These are phyloP conservation scores for Dactylonectria macrodidyma DNA, from an alignment of 2,329 filamentous ascomycete genomes.

Conservation along the genomic window DNA sequence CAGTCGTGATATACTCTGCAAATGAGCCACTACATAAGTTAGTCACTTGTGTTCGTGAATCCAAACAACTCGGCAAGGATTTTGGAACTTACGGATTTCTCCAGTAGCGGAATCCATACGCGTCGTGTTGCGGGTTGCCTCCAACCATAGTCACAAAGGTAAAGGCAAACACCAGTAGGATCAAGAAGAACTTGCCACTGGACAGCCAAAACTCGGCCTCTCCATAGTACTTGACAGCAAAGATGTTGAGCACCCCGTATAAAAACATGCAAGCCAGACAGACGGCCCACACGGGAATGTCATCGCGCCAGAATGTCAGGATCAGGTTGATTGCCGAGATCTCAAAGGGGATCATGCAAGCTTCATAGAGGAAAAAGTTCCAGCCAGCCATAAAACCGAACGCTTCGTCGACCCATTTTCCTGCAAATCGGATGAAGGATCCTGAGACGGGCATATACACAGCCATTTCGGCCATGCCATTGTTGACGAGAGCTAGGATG, in stretches of 20 bases:
- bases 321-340: conserved; percentile 58
- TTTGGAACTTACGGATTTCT: conserved; percentile 16
- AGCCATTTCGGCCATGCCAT: conserved; percentile 63
- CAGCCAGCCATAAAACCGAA: conserved; percentile 62
- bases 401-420: conserved; percentile 64
- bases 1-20: conserved; percentile 53
- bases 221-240: conserved; percentile 61
- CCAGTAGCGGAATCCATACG: conserved; percentile 28
- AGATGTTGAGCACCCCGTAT: conserved; percentile 28
- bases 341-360: conserved; percentile 64
- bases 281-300: conserved; percentile 39
- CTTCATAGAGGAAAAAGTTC: conserved; percentile 67
- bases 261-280: conserved; percentile 27
- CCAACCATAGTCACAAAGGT: conserved; percentile 53
- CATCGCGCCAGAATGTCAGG: conserved; percentile 52
- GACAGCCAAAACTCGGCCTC: conserved; percentile 67
- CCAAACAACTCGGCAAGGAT: not conserved
- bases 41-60: not conserved
- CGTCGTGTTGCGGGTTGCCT: conserved; percentile 20
- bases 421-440: conserved; percentile 62
- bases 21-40: conserved; percentile 41
- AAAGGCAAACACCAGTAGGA: conserved; percentile 62
- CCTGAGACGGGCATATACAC: conserved; percentile 60
- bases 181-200: conserved; percentile 63
- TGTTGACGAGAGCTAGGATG: conserved; percentile 61